These are phyloP conservation scores for Linnemannia zychae DNA, from an alignment of 192 early-diverging fungal genomes.

Conservation along the genomic window DNA sequence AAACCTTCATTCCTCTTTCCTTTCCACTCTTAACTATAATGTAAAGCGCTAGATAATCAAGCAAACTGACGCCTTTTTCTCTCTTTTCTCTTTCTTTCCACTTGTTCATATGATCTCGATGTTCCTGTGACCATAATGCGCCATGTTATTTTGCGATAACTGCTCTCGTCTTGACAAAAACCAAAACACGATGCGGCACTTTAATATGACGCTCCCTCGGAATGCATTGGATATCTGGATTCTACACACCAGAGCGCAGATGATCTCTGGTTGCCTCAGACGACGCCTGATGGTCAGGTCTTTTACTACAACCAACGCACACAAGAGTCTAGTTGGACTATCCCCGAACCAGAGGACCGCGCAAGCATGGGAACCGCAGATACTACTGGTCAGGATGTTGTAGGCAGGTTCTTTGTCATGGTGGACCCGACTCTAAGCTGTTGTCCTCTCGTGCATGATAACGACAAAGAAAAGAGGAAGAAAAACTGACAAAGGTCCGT, in stretches of 20 bases:
- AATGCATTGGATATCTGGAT: constrained; percentile 6
- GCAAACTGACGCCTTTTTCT: constrained; percentile 1
- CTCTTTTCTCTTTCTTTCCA: constrained; percentile 2
- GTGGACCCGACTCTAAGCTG: not conserved
- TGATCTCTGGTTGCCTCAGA: constrained; percentile 61
- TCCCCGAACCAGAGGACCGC: constrained; percentile 51
- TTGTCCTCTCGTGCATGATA: not conserved
- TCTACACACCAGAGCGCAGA: constrained; percentile 32
- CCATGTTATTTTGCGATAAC: not conserved
- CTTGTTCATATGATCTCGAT: not conserved
- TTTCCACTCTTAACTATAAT: not conserved
- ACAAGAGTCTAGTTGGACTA: constrained; percentile 61
- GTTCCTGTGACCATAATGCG: constrained; percentile 8
- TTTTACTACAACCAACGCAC: constrained; percentile 65
- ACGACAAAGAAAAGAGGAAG: not conserved
- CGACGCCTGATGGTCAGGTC: constrained; percentile 61
- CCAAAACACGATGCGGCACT: not conserved
- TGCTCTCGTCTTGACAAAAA: not conserved
- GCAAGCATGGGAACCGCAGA: constrained; percentile 36
- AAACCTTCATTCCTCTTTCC: not conserved
- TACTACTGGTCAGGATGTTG: constrained; percentile 28
- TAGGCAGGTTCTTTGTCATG: constrained; percentile 24
- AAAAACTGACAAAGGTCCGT: not conserved
- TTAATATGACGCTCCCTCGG: not conserved
- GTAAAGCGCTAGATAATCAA: not conserved